phyloP scores from a whole-genome alignment of 1,139 yeast species.

The Saccharomyces hybrid region DNA sequence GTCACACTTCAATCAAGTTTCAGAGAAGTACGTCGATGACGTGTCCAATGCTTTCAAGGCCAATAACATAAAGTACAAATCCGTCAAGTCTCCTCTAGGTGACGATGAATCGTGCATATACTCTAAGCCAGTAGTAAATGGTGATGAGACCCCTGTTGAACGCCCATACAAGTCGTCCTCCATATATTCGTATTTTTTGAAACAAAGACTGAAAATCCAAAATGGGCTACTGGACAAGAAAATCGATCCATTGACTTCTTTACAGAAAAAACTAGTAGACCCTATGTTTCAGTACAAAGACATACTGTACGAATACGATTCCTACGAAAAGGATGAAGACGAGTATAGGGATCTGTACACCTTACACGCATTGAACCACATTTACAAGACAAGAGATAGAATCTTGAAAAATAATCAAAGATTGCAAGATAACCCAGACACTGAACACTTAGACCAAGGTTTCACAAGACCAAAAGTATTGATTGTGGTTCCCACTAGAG shows the following conservation, averaged over 20 bases:
- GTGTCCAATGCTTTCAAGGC: constrained; percentile 20
- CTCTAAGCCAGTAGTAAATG: constrained; percentile 18
- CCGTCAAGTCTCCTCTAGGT: constrained; percentile 13
- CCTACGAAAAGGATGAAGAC: constrained; percentile 33
- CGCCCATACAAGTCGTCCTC: constrained; percentile 18
- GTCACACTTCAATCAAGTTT: constrained; percentile 57
- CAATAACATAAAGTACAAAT: constrained; percentile 15
- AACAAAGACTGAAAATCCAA: constrained; percentile 28
- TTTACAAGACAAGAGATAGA: constrained; percentile 77
- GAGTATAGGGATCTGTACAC: constrained; percentile 57
- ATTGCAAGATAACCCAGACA: constrained; percentile 35
- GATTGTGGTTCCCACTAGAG: constrained; percentile 76
- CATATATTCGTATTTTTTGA: constrained; percentile 30
- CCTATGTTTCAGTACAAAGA: constrained; percentile 72
- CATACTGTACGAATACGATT: constrained; percentile 53
- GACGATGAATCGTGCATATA: constrained; percentile 19
- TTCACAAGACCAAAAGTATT: constrained; percentile 88
- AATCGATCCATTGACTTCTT: constrained; percentile 28
- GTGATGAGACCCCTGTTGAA: constrained; percentile 9
- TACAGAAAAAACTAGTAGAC: constrained; percentile 41
- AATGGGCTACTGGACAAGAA: constrained; percentile 18
- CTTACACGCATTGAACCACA: constrained; percentile 72
- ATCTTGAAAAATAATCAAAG: constrained; percentile 67
- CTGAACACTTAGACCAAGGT: constrained; percentile 82
- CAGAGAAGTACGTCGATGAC: constrained; percentile 37